A percentile compares a stretch with the other conserved stretches of the same genome.
Conservation (phyloP, 2,329 filamentous ascomycete species). For the Ophiocordyceps robertsii region DNA sequence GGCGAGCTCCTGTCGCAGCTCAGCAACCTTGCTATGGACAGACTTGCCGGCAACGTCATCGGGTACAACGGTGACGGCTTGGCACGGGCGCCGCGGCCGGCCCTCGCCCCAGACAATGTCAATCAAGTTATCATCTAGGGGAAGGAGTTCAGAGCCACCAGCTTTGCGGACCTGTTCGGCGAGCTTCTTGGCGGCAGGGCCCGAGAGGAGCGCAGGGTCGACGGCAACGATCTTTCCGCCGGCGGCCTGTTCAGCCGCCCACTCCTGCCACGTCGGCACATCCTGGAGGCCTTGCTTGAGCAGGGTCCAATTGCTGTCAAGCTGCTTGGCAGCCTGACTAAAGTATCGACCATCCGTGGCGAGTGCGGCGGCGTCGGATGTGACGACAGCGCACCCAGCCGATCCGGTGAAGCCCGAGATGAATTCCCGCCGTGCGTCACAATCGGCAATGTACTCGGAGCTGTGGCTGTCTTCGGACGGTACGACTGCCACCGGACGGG, state of each 20-base stretch:
- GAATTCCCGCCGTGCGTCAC: constrained; percentile 79
- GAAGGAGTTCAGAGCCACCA: constrained; percentile 62
- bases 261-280: constrained; percentile 95
- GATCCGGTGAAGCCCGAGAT: constrained; percentile 94
- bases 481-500: constrained; percentile 50
- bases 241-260: constrained; percentile 76
- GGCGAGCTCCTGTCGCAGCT: constrained; percentile 78
- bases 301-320: constrained; percentile 82
- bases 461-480: constrained; percentile 96
- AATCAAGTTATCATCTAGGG: constrained; percentile 72
- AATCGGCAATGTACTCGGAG: constrained; percentile 96
- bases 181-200: constrained; percentile 49
- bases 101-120: constrained; percentile 74
- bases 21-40: constrained; percentile 68
- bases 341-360: constrained; percentile 97
- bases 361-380: constrained; percentile 71
- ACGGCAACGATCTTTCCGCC: constrained; percentile 82
- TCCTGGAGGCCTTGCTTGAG: constrained; percentile 89
- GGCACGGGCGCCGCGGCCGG: constrained; percentile 60
- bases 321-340: constrained; percentile 84
- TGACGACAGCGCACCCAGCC: constrained; percentile 83
- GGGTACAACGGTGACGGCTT: constrained; percentile 60
- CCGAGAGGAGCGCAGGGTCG: constrained; percentile 77
- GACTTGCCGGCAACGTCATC: constrained; percentile 69
- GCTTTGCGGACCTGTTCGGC: constrained; percentile 77